phyloP scores from a whole-genome alignment of 129 eudicot species.

The Solidago caesia region DNA sequence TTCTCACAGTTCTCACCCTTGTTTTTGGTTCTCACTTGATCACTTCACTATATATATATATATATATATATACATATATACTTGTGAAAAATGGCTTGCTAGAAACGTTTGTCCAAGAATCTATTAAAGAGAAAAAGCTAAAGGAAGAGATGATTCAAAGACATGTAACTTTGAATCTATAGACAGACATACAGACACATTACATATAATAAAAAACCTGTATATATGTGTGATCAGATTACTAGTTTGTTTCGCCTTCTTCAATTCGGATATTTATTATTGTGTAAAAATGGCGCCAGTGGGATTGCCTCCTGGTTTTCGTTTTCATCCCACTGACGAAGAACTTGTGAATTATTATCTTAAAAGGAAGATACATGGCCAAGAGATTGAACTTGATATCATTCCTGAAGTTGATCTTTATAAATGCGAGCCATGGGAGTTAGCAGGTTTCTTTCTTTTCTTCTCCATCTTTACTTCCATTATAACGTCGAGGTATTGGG shows the following conservation, averaged over 20 bases:
- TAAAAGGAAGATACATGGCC: conserved; percentile 85
- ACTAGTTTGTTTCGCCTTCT: conserved; percentile 1
- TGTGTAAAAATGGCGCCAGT: conserved; percentile 67
- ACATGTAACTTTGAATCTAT: conserved; percentile 59
- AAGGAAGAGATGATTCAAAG: conserved; percentile 47
- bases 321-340: conserved; percentile 97
- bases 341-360: conserved; percentile 92
- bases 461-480: neutral
- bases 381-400: conserved; percentile 83
- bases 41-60: no score
- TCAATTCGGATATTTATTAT: neutral
- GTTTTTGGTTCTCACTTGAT: no score
- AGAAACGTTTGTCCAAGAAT: conserved; percentile 81
- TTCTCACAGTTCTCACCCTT: no score
- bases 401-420: conserved; percentile 98
- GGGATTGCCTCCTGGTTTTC: conserved; percentile 95
- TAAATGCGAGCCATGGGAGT: conserved; percentile 99
- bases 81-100: conserved; percentile 44
- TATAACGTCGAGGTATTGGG: no score
- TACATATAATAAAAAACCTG: conserved; percentile 4
- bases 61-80: no score
- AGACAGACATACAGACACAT: conserved; percentile 24
- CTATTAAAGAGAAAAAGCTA: conserved; percentile 38
- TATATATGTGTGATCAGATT: conserved; percentile 25
- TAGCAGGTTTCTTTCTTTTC: conserved; percentile 57